These are phyloP conservation scores for Bathelium albidoporum DNA, from an alignment of 495 filamentous ascomycete genomes.

Conservation along the genomic window DNA sequence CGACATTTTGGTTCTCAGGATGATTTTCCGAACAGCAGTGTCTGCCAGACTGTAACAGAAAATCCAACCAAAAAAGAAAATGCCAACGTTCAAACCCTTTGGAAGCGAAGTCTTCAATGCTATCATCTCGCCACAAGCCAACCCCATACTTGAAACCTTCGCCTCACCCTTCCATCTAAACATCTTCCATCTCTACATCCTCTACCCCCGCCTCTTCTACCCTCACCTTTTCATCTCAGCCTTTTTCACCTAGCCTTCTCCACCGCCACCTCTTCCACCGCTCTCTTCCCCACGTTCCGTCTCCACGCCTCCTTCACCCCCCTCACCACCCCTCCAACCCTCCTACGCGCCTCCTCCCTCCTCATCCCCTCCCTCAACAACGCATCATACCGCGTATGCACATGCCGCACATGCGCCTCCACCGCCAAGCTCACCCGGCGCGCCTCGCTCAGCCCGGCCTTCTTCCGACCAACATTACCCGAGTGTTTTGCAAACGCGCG, in stretches of 20 bases:
- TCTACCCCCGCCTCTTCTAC: slow-evolving; percentile 33
- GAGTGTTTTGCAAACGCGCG: slow-evolving; percentile 43
- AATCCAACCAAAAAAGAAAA: background rate
- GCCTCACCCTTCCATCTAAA: slow-evolving; percentile 31
- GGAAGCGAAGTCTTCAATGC: too few relatives aligned
- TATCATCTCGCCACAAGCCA: too few relatives aligned
- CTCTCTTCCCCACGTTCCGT: background rate
- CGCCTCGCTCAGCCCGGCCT: slow-evolving; percentile 28
- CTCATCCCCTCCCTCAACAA: slow-evolving; percentile 48
- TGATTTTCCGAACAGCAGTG: too few relatives aligned
- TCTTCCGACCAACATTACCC: slow-evolving; percentile 39
- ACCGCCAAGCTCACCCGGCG: slow-evolving; percentile 37
- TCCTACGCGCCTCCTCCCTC: slow-evolving; percentile 38
- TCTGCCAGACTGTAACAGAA: too few relatives aligned
- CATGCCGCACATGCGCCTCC: slow-evolving; percentile 44
- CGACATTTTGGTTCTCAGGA: too few relatives aligned
- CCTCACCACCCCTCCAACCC: slow-evolving; percentile 35
- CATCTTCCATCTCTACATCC: slow-evolving; percentile 15
- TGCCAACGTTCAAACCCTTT: too few relatives aligned
- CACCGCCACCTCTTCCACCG: background rate
- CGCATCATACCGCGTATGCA: slow-evolving; percentile 38
- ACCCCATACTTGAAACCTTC: slow-evolving; percentile 17
- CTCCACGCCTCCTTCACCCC: slow-evolving; percentile 30
- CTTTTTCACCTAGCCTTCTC: background rate
- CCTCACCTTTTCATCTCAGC: background rate